Evolutionary conservation across 2,329 filamentous ascomycete species (phyloP), one percentile per base, ranked within the genome.

Genomic region (Fusarium caatingaense): DNA sequence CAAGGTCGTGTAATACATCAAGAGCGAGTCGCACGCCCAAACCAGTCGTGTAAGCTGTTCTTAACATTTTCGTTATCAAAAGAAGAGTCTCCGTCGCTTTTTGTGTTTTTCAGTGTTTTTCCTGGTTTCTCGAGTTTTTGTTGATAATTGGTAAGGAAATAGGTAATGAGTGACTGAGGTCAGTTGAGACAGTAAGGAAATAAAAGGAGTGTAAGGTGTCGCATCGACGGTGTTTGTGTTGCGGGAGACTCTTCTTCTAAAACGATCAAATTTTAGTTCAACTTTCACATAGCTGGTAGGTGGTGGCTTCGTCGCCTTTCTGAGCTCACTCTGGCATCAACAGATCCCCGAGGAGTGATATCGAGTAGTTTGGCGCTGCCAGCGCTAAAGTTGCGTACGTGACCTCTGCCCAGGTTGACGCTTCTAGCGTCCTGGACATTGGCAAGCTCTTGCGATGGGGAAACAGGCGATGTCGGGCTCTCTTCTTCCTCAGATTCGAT

Each of bases 311-410:
- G 69, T 70, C 66, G 75, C 71, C 65, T 78, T 74, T 71, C 74
- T 53, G 64, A 75, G 56, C 76, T 78, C 71, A 79, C 79, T 76
- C 81, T 84, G 44, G 79, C 81, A 67, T 90, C 88, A 15, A 81
- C 79, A 23, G 88, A 91, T 46, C 78, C 77, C 27, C 86, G 83
- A 23, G 87, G 84, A 21, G 85, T 85, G 48, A 94, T 84, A 51
- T 94, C 89, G 51, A 96, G 81, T 54, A 95, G 80, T 79, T 89
- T 92, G 13, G 92, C 92, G 75, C 91, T 94, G 51, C 92, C 92
- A 46, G 92, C 91, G 75, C 92, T 94, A 74, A 94, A 89, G 68
- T 91, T 91, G 56, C 91, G 86, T 21, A 84, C 87, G 72, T 94
- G 92, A 12, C 86, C 84, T 73, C 85, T 88, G 61, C 88, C 87